Evolutionary conservation across 768 basidiomycete genomes (phyloP).

Genomic region (Mycena crocata): DNA sequence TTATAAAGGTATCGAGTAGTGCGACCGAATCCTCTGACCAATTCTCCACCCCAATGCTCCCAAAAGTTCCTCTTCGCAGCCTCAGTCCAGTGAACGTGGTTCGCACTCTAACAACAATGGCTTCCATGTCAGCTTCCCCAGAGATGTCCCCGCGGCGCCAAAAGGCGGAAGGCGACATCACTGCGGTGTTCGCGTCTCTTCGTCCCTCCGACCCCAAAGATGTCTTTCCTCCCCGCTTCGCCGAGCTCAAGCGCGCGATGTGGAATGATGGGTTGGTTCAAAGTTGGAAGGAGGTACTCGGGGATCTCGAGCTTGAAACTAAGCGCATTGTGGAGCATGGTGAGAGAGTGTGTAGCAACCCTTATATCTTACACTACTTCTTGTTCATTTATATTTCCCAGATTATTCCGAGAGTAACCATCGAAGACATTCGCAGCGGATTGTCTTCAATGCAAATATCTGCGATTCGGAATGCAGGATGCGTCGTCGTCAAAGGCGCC

Average conservation of each 20-base stretch:
- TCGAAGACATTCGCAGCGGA: conserved; percentile 58
- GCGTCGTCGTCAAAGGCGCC: conserved; percentile 67
- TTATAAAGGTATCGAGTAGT: too few species aligned
- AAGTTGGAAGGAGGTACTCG: conserved; percentile 60
- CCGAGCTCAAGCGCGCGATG: conserved; percentile 67
- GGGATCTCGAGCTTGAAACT: conserved; percentile 37
- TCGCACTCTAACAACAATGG: too few species aligned
- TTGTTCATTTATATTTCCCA: too few species aligned
- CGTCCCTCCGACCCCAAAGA: background rate
- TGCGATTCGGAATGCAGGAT: conserved; percentile 62
- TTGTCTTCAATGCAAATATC: conserved; percentile 57
- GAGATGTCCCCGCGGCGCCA: background rate
- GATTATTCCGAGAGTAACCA: conserved; percentile 65
- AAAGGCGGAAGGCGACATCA: background rate
- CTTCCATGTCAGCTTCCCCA: background rate
- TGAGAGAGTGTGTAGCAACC: conserved; percentile 56
- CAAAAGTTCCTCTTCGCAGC: too few species aligned
- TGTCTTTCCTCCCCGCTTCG: conserved; percentile 54
- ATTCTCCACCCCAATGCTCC: too few species aligned
- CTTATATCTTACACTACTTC: too few species aligned
- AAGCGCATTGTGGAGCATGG: conserved; percentile 61
- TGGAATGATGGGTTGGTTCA: conserved; percentile 58
- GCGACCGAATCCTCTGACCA: too few species aligned
- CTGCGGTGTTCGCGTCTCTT: background rate
- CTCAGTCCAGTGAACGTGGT: too few species aligned